A percentile compares a stretch with the other conserved stretches of the same genome.
Conservation (phyloP, 2,329 filamentous ascomycete species). For the Alternaria sp. region DNA sequence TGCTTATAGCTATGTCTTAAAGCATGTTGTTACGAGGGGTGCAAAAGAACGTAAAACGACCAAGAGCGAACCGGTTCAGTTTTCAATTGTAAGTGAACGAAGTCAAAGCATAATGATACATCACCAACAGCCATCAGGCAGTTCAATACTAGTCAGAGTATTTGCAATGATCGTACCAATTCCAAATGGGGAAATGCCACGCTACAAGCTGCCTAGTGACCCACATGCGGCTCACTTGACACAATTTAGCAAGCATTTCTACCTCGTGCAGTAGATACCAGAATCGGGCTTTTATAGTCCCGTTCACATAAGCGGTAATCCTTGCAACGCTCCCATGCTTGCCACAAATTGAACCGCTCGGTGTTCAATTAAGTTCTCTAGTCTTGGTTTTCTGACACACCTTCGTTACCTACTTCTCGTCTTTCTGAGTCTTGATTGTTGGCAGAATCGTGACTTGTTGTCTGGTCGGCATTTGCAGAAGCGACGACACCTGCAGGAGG, state of each 20-base stretch:
- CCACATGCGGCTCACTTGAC: slow-evolving; percentile 6
- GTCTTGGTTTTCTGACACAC: not conserved
- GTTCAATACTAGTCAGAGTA: not conserved
- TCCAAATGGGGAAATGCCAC: not conserved
- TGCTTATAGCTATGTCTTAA: not conserved
- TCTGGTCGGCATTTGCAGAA: slow-evolving; percentile 31
- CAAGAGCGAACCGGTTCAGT: not conserved
- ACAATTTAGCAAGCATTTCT: not conserved
- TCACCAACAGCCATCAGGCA: not conserved
- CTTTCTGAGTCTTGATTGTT: slow-evolving; percentile 18
- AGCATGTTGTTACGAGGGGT: not conserved
- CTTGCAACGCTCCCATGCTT: not conserved
- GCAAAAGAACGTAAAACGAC: not conserved
- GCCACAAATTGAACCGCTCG: not conserved
- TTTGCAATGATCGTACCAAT: slow-evolving; percentile 1
- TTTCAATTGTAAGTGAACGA: not conserved
- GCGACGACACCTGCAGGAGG: slow-evolving; percentile 52
- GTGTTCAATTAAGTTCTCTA: not conserved
- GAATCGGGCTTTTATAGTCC: not conserved
- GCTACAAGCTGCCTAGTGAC: not conserved
- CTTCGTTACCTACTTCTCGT: slow-evolving; percentile 3
- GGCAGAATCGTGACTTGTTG: slow-evolving; percentile 21
- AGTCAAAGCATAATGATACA: not conserved
- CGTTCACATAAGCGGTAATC: not conserved
- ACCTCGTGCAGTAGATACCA: not conserved